A percentile compares a stretch with the other conserved stretches of the same genome.
Conservation (phyloP, 345 rosid species). For the Moringa oleifera region DNA sequence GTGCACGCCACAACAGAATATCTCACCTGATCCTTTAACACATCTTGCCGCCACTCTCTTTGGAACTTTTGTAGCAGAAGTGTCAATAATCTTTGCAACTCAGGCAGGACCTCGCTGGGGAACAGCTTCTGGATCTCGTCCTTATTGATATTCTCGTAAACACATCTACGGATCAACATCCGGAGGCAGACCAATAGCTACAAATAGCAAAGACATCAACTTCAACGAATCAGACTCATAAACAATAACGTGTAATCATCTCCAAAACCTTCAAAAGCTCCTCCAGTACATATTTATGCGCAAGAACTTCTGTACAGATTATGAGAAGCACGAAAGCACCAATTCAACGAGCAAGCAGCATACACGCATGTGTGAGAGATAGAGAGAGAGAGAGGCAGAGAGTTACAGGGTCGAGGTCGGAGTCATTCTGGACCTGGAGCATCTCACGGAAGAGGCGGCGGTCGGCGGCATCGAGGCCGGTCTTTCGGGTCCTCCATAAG, state of each 20-base stretch:
- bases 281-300: too few species aligned
- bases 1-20: neutral
- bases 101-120: conserved; percentile 56
- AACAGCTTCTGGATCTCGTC: conserved; percentile 53
- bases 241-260: too few species aligned
- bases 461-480: conserved; percentile 51
- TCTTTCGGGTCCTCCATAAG: conserved; percentile 54
- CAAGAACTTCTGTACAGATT: too few species aligned
- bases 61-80: conserved; percentile 58
- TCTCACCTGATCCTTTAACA: conserved; percentile 43
- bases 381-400: too few species aligned
- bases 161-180: conserved; percentile 50
- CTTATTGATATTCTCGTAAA: conserved; percentile 38
- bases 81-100: conserved; percentile 48
- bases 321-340: too few species aligned
- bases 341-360: too few species aligned
- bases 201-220: neutral
- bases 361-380: too few species aligned
- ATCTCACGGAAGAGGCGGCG: conserved; percentile 43
- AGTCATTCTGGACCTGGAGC: conserved; percentile 51
- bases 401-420: conserved; percentile 63
- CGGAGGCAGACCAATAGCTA: conserved; percentile 67
- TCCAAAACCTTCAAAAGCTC: too few species aligned
- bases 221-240: neutral
- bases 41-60: conserved; percentile 53